Base-by-base conservation (phyloP, 371 early-diverging fungal species). In the Syncephalastrum monosporum region DNA sequence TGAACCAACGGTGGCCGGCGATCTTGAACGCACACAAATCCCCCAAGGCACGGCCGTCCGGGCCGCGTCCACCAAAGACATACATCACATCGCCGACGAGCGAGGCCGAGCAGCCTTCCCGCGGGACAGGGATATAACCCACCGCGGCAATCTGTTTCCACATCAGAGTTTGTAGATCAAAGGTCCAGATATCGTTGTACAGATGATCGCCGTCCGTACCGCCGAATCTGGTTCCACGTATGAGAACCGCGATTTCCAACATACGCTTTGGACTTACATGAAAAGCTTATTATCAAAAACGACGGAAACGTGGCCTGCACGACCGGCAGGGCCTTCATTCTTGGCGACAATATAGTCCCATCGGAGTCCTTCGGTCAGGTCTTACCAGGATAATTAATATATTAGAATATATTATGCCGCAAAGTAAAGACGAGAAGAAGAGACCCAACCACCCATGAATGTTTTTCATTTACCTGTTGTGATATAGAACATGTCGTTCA, bases 101-200 rank as follows among this genome's bases (percentile, higher is more conserved):
- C 5, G 85, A 68, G 43, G 86, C 68, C 3, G 85, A 81, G 63
- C 86, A 86, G 3, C 83, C 79, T 52, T 87, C 83, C 51, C 91
- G 82, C 45, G 88, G 79, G 6, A 81, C 69, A 17, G 91, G 91
- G 17, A 81, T 73, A 16, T 77, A 82, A 0, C 90, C 91, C 19
- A 77, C 80, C 3, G 85, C 85, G 10, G 79, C 72, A 5, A 90
- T 72, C 57, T 71, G 78, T 23, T 68, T 53, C 91, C 91, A 91
- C 25, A 59, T 57, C 42, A 81, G 66, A 4, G 68, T 65, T 21
- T 75, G 78, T 21, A 85, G 64, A 61, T 87, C 86, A 56, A 80
- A 88, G 14, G 74, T 69, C 92, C 91, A 91, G 64, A 90, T 73
- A 63, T 91, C 92, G 60, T 89, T 89, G 60, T 81, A 87, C 54